Evolutionary conservation across 495 filamentous ascomycete genomes (phyloP), one percentile per base, ranked within the genome.

Genomic region (Opeltia flavorubescens): DNA sequence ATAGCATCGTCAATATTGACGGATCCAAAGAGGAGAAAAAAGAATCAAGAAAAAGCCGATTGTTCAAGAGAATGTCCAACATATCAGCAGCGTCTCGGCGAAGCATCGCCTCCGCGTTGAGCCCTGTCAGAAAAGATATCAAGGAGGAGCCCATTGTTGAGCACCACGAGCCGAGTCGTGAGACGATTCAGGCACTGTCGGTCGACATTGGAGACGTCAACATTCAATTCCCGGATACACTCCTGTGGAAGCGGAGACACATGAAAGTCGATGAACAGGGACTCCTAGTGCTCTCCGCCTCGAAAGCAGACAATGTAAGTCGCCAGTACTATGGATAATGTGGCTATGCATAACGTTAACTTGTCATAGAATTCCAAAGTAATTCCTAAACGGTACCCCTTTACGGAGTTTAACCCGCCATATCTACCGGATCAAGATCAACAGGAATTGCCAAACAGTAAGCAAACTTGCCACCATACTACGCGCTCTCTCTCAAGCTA

Each of bases 221-320:
- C 52, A 78, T 94, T 3, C 89, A 95, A 55, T 94, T 95, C 56
- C 88, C 89, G 1, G 89, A 93, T 59, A 89, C 81, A 36, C 71
- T 95, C 20, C 69, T 95, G 8, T 95, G 89, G 89, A 94, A 94
- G 63, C 81, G 86, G 42, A 77, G 88, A 43, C 80, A 77, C 55
- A 78, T 94, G 65, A 74, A 79, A 43, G 70, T 95, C 39, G 84
- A 93, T 58, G 72, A 72, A 48, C 69, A 80, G 39, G 89, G 89
- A 8, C 81, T 80, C 55, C 60, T 95, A 35, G 76, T 91, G 49
- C 68, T 91, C 47, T 79, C 74, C 11, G 69, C 78, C 20, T 69
- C 75, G 21, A 62, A 61, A 46, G 50, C 60, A 13, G 62, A 63
- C 34, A 60, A 61, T 27, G 54, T 54, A 15, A 57, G 43, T 24